Evolutionary conservation across 2,329 filamentous ascomycete species (phyloP).

Genomic region (Bipolaris oryzae): DNA sequence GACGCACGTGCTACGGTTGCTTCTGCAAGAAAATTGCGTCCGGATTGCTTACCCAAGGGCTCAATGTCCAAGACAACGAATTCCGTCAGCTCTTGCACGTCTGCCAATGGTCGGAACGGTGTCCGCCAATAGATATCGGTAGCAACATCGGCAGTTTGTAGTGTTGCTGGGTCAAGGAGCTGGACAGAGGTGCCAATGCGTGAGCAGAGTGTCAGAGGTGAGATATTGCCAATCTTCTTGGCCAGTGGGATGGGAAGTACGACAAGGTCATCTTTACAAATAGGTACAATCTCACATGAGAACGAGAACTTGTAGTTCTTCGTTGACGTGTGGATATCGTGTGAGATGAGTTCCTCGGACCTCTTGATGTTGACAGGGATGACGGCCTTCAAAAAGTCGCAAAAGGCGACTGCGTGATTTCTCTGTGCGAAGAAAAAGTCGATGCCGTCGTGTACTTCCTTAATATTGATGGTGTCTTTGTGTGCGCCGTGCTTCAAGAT

Average conservation of each 20-base stretch:
- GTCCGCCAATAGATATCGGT: constrained; percentile 86
- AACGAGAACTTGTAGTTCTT: constrained; percentile 96
- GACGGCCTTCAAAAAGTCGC: constrained; percentile 86
- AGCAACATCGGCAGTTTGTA: constrained; percentile 87
- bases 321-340: constrained; percentile 87
- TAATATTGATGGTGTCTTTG: constrained; percentile 94
- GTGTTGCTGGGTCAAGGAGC: constrained; percentile 85
- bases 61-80: constrained; percentile 97
- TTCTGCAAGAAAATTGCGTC: constrained; percentile 84
- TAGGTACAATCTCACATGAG: constrained; percentile 86
- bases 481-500: constrained; percentile 88
- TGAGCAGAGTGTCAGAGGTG: constrained; percentile 83
- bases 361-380: constrained; percentile 80
- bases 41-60: constrained; percentile 72
- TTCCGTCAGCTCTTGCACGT: constrained; percentile 83
- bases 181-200: constrained; percentile 89
- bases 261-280: constrained; percentile 98
- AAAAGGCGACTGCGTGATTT: constrained; percentile 90
- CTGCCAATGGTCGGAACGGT: constrained; percentile 82
- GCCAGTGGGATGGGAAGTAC: constrained; percentile 88
- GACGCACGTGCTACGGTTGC: constrained; percentile 85
- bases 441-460: constrained; percentile 92
- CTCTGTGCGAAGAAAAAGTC: constrained; percentile 92
- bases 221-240: constrained; percentile 85
- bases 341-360: constrained; percentile 90